These are phyloP conservation scores for Aleurites moluccanus DNA, from an alignment of 441 rosid genomes.

Conservation along the genomic window DNA sequence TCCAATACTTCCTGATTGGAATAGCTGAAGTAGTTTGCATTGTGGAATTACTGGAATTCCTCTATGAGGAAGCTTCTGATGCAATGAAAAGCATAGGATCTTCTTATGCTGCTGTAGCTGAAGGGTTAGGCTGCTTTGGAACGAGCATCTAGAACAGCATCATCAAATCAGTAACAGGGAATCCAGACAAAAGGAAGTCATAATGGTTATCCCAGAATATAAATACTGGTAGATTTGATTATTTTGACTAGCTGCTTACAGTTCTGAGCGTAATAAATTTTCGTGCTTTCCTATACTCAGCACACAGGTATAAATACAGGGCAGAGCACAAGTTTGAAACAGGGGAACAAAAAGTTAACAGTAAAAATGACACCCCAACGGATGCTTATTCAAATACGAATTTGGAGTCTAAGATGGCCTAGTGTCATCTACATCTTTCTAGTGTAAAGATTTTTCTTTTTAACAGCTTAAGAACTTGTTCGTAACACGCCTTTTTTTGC, in stretches of 20 bases:
- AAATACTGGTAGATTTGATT: conserved; percentile 74
- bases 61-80: conserved; percentile 93
- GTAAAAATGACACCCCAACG: conserved; percentile 31
- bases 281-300: conserved; percentile 60
- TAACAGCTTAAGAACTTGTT: neutral
- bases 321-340: conserved; percentile 34
- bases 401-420: neutral
- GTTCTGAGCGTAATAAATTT: conserved; percentile 66
- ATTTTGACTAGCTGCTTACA: conserved; percentile 76
- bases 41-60: conserved; percentile 80
- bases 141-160: conserved; percentile 75
- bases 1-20: conserved; percentile 86
- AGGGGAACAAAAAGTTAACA: conserved; percentile 25
- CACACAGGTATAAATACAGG: conserved; percentile 64
- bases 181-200: conserved; percentile 31
- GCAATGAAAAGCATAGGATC: conserved; percentile 98
- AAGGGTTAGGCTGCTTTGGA: conserved; percentile 83
- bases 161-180: conserved; percentile 60
- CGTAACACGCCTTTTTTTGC: too few species aligned
- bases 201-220: conserved; percentile 90
- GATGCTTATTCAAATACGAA: conserved; percentile 15
- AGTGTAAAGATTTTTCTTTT: neutral
- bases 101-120: conserved; percentile 85
- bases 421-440: neutral
- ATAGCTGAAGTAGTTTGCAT: conserved; percentile 87